phyloP scores from a whole-genome alignment of 352 stramenopile species.

The Pythium vanterpoolii region DNA sequence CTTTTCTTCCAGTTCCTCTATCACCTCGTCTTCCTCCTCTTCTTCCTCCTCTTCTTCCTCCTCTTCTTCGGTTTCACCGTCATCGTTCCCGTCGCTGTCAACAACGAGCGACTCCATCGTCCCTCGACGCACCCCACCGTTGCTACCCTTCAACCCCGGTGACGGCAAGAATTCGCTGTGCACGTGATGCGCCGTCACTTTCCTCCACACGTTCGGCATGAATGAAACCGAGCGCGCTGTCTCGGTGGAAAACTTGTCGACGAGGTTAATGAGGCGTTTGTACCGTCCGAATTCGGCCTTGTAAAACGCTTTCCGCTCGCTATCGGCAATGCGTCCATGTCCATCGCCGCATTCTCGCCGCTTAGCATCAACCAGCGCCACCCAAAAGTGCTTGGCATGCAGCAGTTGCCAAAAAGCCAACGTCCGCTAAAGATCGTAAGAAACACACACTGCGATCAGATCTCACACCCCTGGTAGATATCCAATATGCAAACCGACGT shows the following conservation, averaged over 20 bases:
- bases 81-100: conserved; percentile 44
- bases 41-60: conserved; percentile 27
- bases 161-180: conserved; percentile 48
- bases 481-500: conserved; percentile 9
- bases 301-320: conserved; percentile 39
- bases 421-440: conserved; percentile 41
- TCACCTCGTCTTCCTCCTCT: conserved; percentile 22
- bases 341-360: conserved; percentile 34
- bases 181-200: conserved; percentile 37
- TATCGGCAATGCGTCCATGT: conserved; percentile 42
- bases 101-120: conserved; percentile 57
- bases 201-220: conserved; percentile 74
- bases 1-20: conserved; percentile 28
- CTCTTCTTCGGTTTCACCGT: conserved; percentile 26
- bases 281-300: conserved; percentile 75
- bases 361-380: conserved; percentile 67
- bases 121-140: conserved; percentile 31
- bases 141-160: not conserved
- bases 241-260: conserved; percentile 68
- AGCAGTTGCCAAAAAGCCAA: conserved; percentile 77
- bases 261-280: conserved; percentile 54
- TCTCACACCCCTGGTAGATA: not conserved
- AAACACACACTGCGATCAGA: conserved; percentile 1
- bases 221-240: conserved; percentile 27
- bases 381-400: conserved; percentile 82